These are phyloP conservation scores for Vitis hybrid DNA, from an alignment of 177 flowering plant genomes.

Conservation along the genomic window DNA sequence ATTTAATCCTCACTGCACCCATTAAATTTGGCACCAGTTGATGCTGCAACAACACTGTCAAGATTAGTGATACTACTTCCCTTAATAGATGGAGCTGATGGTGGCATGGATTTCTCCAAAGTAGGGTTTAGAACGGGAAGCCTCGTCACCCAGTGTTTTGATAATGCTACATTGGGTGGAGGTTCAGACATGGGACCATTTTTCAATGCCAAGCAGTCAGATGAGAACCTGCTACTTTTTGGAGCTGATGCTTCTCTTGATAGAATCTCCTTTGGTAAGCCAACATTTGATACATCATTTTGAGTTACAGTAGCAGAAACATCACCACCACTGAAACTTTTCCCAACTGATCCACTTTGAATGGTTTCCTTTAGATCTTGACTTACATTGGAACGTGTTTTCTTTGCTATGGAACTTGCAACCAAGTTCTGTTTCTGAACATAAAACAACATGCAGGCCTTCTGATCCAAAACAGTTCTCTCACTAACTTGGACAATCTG, in stretches of 20 bases:
- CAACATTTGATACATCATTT: constrained; percentile 12
- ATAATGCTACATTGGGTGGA: constrained; percentile 8
- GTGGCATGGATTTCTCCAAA: constrained; percentile 6
- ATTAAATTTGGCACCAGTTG: constrained; percentile 7
- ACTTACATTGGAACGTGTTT: constrained; percentile 12
- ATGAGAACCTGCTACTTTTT: constrained; percentile 5
- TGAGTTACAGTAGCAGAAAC: constrained; percentile 15
- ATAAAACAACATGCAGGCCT: constrained; percentile 97
- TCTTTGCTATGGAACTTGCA: constrained; percentile 20
- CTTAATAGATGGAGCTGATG: constrained; percentile 7
- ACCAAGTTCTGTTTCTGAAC: constrained; percentile 44
- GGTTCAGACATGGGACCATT: constrained; percentile 16
- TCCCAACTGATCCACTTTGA: constrained; percentile 27
- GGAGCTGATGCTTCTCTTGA: constrained; percentile 20
- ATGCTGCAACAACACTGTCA: neutral
- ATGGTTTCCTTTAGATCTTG: constrained; percentile 18
- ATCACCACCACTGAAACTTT: constrained; percentile 15
- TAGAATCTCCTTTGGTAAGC: constrained; percentile 13
- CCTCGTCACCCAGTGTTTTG: constrained; percentile 11
- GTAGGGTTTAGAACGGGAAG: constrained; percentile 1
- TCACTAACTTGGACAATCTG: constrained; percentile 83
- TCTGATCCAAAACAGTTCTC: constrained; percentile 68
- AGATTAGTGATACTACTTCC: constrained; percentile 1
- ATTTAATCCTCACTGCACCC: neutral
- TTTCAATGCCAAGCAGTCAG: constrained; percentile 5